These are phyloP conservation scores for Lojkania enalia DNA, from an alignment of 2,329 filamentous ascomycete genomes.

Conservation along the genomic window DNA sequence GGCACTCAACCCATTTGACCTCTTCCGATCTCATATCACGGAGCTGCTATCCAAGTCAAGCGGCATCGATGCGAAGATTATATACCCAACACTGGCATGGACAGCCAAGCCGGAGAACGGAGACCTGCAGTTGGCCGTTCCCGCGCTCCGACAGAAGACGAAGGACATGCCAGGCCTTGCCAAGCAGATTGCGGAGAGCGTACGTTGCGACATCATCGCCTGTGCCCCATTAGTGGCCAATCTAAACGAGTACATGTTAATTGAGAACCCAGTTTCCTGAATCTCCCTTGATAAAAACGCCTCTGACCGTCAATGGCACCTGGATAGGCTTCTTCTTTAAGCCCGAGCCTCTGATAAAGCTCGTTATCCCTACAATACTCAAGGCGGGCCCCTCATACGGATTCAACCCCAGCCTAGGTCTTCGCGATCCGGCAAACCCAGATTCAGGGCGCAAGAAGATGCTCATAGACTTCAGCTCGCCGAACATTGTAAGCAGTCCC, in stretches of 20 bases:
- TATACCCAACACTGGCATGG: conserved; percentile 78
- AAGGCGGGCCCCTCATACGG: conserved; percentile 65
- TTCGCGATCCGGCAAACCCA: conserved; percentile 64
- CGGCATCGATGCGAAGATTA: conserved; percentile 69
- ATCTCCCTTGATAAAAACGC: conserved; percentile 72
- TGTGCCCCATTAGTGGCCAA: no score
- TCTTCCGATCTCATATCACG: conserved; percentile 78
- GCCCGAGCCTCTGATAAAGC: conserved; percentile 63
- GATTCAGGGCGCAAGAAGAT: conserved; percentile 65
- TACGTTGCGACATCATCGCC: no score
- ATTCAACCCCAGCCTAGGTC: conserved; percentile 61
- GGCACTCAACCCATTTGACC: conserved; percentile 73
- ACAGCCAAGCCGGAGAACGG: conserved; percentile 80
- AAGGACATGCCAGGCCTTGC: conserved; percentile 62
- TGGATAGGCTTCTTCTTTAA: conserved; percentile 84
- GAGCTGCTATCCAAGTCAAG: conserved; percentile 69
- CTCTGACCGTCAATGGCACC: conserved; percentile 61
- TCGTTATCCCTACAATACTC: conserved; percentile 72
- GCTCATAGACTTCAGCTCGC: conserved; percentile 81
- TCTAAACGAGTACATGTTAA: no score
- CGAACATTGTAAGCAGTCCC: conserved; percentile 87
- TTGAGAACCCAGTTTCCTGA: conserved; percentile 76
- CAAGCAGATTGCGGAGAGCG: conserved; percentile 57
- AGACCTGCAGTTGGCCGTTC: conserved; percentile 76
- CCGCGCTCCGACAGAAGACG: conserved; percentile 74